Conservation (phyloP, 108 stramenopile species). For the Nitzschia palea region DNA sequence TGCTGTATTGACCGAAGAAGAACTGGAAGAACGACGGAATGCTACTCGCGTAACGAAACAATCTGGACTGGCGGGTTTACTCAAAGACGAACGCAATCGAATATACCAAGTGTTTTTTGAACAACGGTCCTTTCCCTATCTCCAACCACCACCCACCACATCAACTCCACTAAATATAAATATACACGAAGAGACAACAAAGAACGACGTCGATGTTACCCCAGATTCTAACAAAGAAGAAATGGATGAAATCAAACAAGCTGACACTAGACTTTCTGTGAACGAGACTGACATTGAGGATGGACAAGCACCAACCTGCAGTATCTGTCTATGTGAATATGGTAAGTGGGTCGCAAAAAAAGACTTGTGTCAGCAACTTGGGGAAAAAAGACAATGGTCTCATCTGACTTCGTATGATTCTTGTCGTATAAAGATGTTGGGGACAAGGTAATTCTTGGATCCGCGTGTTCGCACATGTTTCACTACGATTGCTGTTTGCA, state of each 20-base stretch:
- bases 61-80: constrained; percentile 21
- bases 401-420: neutral
- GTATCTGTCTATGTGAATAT: constrained; percentile 21
- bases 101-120: constrained; percentile 11
- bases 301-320: constrained; percentile 4
- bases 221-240: neutral
- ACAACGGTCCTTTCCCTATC: neutral
- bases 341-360: constrained; percentile 10
- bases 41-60: neutral
- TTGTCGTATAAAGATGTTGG: constrained; percentile 17
- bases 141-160: too few relatives aligned
- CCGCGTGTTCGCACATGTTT: constrained; percentile 25
- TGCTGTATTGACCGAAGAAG: constrained; percentile 3
- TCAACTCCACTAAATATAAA: too few relatives aligned
- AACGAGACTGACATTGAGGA: neutral
- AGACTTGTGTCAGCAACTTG: too few relatives aligned
- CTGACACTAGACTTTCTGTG: too few relatives aligned
- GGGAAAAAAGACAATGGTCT: too few relatives aligned
- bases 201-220: neutral
- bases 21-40: constrained; percentile 8
- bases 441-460: constrained; percentile 23
- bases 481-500: constrained; percentile 40
- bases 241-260: too few relatives aligned
- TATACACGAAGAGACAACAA: neutral
- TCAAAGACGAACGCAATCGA: neutral